phyloP scores from a whole-genome alignment of 768 basidiomycete genomes.

The Tricholoma sp. region DNA sequence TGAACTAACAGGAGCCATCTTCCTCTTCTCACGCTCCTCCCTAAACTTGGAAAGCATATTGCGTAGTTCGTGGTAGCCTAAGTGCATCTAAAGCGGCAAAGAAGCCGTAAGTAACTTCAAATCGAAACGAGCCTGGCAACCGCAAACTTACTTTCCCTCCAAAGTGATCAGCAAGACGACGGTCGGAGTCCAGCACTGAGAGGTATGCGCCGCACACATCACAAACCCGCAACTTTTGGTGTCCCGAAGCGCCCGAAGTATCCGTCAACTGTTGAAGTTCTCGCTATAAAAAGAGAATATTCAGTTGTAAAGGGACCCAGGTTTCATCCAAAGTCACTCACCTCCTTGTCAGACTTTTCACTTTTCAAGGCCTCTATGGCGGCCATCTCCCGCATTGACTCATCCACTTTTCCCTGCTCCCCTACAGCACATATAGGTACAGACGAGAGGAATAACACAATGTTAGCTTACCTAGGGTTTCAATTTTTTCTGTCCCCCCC shows the following conservation, averaged over 20 bases:
- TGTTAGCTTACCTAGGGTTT: slow-evolving; percentile 65
- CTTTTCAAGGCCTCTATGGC: slow-evolving; percentile 97
- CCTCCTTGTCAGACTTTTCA: slow-evolving; percentile 96
- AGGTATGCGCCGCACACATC: slow-evolving; percentile 99
- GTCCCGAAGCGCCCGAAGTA: slow-evolving; percentile 98
- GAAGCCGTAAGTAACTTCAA: slow-evolving; percentile 22
- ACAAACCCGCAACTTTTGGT: slow-evolving; percentile 99
- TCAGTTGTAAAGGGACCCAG: neutral
- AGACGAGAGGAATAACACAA: slow-evolving; percentile 9
- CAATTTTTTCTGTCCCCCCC: slow-evolving; percentile 98
- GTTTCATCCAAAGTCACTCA: slow-evolving; percentile 27
- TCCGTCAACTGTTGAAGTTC: slow-evolving; percentile 96
- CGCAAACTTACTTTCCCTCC: slow-evolving; percentile 83
- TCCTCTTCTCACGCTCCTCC: slow-evolving; percentile 85
- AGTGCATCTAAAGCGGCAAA: slow-evolving; percentile 74
- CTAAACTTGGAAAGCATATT: slow-evolving; percentile 89
- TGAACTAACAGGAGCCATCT: slow-evolving; percentile 44
- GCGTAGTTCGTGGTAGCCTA: slow-evolving; percentile 97
- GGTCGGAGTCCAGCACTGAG: slow-evolving; percentile 95
- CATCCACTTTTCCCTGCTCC: slow-evolving; percentile 98
- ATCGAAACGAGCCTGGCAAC: slow-evolving; percentile 12
- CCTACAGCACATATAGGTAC: slow-evolving; percentile 41
- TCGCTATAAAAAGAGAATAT: slow-evolving; percentile 40
- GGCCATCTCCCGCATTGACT: slow-evolving; percentile 96
- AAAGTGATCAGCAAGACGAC: slow-evolving; percentile 98